Evolutionary conservation across 1,139 yeast species (phyloP).

Genomic region (Blastobotrys illinoisensis): DNA sequence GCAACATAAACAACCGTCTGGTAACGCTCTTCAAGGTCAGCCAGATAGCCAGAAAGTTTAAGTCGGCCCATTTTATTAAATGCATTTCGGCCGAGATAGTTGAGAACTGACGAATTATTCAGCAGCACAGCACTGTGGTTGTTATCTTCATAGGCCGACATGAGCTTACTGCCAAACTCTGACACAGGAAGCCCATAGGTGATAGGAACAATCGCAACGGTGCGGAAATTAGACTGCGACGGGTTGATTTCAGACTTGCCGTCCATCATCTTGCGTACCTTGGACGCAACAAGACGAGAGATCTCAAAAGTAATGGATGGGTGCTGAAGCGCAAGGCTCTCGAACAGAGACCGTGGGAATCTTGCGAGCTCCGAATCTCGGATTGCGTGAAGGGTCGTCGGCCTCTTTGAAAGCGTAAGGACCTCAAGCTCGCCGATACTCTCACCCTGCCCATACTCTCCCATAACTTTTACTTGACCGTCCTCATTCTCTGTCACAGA

Average conservation of each 20-base stretch:
- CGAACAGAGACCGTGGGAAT: slow-evolving; percentile 85
- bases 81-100: slow-evolving; percentile 85
- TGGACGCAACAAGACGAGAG: slow-evolving; percentile 77
- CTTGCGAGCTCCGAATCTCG: slow-evolving; percentile 92
- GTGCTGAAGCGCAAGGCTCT: slow-evolving; percentile 72
- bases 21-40: slow-evolving; percentile 84
- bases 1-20: slow-evolving; percentile 85
- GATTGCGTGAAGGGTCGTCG: slow-evolving; percentile 74
- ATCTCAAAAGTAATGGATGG: slow-evolving; percentile 91
- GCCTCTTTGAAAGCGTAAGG: slow-evolving; percentile 72
- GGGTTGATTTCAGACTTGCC: slow-evolving; percentile 13
- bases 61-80: slow-evolving; percentile 83
- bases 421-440: slow-evolving; percentile 95
- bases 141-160: slow-evolving; percentile 62
- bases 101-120: slow-evolving; percentile 74
- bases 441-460: slow-evolving; percentile 91
- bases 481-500: slow-evolving; percentile 44
- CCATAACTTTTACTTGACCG: slow-evolving; percentile 42
- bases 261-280: slow-evolving; percentile 39
- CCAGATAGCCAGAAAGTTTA: slow-evolving; percentile 82
- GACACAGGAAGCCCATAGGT: slow-evolving; percentile 74
- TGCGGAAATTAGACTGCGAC: slow-evolving; percentile 51
- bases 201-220: slow-evolving; percentile 80
- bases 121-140: slow-evolving; percentile 71
- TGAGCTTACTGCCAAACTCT: slow-evolving; percentile 73